phyloP scores from a whole-genome alignment of 1,139 yeast genomes.

The Saccharomyces hybrid region DNA sequence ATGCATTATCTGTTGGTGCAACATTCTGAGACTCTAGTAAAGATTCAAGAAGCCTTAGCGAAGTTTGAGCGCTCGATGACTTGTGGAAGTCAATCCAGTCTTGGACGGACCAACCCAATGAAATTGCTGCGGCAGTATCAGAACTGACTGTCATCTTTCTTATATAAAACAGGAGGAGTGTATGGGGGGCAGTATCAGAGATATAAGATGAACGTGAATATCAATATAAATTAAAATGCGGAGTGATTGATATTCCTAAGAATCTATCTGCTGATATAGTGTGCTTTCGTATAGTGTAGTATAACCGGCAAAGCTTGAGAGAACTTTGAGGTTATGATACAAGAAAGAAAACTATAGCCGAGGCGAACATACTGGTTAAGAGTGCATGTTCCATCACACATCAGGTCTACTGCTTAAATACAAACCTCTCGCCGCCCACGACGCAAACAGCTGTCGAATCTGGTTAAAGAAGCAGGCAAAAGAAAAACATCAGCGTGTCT shows the following conservation, averaged over 20 bases:
- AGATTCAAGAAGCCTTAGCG: conserved; percentile 43
- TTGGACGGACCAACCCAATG: conserved; percentile 51
- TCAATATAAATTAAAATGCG: not conserved
- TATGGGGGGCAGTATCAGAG: not conserved
- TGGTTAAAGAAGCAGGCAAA: not conserved
- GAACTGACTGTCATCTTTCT: conserved; percentile 5
- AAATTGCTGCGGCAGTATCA: conserved; percentile 1
- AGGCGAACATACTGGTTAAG: not conserved
- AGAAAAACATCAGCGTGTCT: not conserved
- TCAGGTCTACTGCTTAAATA: not conserved
- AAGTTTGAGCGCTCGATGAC: conserved; percentile 53
- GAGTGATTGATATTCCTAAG: not conserved
- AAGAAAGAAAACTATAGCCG: no score
- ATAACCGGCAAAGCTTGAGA: no score
- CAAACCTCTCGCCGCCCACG: not conserved
- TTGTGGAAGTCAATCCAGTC: conserved; percentile 70
- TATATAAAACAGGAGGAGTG: not conserved
- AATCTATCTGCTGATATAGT: no score
- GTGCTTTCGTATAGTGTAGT: no score
- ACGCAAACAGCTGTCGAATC: not conserved
- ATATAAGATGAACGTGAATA: not conserved
- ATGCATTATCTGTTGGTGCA: conserved; percentile 65
- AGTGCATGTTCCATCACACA: not conserved
- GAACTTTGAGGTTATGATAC: no score
- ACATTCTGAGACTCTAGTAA: conserved; percentile 43